Evolutionary conservation across 1,284 basidiomycete species (phyloP).

Genomic region (Ceraceosorus bombacis): DNA sequence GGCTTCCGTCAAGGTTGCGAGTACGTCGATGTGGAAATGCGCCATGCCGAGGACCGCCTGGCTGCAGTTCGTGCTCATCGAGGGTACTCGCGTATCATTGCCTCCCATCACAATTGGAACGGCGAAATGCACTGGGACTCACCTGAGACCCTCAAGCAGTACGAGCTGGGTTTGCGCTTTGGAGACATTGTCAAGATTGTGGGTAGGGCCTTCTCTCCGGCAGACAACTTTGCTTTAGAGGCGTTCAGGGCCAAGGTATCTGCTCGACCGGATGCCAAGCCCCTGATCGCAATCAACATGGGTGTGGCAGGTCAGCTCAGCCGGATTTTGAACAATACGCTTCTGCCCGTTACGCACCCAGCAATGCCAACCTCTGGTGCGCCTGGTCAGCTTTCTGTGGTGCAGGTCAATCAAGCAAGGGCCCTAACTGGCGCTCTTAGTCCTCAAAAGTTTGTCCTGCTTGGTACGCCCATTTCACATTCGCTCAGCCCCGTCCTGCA

Average conservation of each 20-base stretch:
- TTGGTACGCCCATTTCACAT: conserved; percentile 78
- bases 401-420: conserved; percentile 57
- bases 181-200: conserved; percentile 92
- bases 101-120: conserved; percentile 89
- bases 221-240: conserved; percentile 74
- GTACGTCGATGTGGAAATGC: conserved; percentile 85
- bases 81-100: conserved; percentile 71
- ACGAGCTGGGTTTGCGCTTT: conserved; percentile 20
- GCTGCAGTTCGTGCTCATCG: conserved; percentile 60
- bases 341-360: conserved; percentile 85
- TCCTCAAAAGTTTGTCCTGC: conserved; percentile 68
- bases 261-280: conserved; percentile 45
- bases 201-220: conserved; percentile 65
- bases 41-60: conserved; percentile 62
- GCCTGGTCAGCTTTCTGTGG: conserved; percentile 83
- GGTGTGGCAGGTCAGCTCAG: conserved; percentile 72
- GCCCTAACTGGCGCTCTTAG: conserved; percentile 68
- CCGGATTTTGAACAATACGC: conserved; percentile 72
- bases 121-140: conserved; percentile 77
- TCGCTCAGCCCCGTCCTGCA: conserved; percentile 89
- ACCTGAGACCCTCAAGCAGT: conserved; percentile 54
- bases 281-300: conserved; percentile 91
- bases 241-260: conserved; percentile 60
- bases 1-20: conserved; percentile 79
- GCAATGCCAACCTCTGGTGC: conserved; percentile 70